A percentile compares a stretch with the other conserved stretches of the same genome.
phyloP scores from a whole-genome alignment of 1,284 basidiomycete genomes.

The Heterobasidion parviporum region DNA sequence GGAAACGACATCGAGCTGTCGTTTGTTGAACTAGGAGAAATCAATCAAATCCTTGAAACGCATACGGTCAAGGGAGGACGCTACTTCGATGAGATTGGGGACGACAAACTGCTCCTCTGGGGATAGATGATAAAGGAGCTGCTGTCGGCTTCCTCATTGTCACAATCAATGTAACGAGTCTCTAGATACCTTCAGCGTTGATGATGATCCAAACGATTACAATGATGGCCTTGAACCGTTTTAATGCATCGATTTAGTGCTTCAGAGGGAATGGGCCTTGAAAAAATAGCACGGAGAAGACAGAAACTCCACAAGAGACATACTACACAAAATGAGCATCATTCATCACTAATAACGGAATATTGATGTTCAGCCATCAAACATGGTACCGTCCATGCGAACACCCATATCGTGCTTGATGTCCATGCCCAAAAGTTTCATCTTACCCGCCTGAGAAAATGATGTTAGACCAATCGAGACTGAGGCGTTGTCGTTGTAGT shows the following conservation, averaged over 20 bases:
- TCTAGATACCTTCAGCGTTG: too few species aligned
- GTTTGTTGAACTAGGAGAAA: slow-evolving; percentile 28
- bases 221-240: too few species aligned
- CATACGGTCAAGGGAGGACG: slow-evolving; percentile 23
- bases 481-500: not conserved
- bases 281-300: too few species aligned
- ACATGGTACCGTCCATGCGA: slow-evolving; percentile 61
- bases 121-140: not conserved
- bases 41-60: slow-evolving; percentile 20
- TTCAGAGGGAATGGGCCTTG: too few species aligned
- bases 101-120: not conserved
- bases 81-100: slow-evolving; percentile 8
- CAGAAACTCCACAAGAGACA: not conserved
- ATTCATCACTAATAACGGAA: not conserved
- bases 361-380: slow-evolving; percentile 23
- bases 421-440: slow-evolving; percentile 79
- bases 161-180: too few species aligned
- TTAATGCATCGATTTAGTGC: too few species aligned
- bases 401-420: slow-evolving; percentile 75
- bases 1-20: slow-evolving; percentile 35
- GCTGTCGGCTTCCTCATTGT: too few species aligned
- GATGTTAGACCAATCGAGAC: not conserved
- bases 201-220: too few species aligned
- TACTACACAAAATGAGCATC: not conserved
- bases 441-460: slow-evolving; percentile 53